Evolutionary conservation across 352 stramenopile genomes (phyloP).

Genomic region (Achlya hypogyna): DNA sequence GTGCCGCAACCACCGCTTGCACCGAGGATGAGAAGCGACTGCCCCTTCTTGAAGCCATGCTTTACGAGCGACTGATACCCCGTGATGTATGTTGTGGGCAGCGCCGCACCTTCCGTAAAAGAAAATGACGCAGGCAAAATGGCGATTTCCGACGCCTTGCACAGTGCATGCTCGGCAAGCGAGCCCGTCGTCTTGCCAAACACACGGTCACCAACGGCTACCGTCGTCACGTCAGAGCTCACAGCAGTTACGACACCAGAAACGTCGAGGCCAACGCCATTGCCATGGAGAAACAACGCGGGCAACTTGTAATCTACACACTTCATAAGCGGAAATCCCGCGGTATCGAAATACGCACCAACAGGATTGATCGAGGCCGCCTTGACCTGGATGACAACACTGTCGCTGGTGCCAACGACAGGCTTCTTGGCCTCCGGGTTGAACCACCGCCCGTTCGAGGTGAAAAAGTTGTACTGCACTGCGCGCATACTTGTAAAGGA

Average conservation of each 20-base stretch:
- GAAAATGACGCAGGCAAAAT: conserved; percentile 27
- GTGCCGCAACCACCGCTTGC: conserved; percentile 70
- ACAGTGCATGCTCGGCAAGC: conserved; percentile 28
- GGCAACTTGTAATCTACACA: conserved; percentile 17
- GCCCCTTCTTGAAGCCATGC: conserved; percentile 19
- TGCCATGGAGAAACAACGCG: conserved; percentile 9
- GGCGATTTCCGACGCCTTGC: conserved; percentile 21
- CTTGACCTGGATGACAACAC: background rate
- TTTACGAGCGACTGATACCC: conserved; percentile 26
- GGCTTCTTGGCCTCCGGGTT: conserved; percentile 9
- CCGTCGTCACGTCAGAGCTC: conserved; percentile 22
- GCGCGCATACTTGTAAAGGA: background rate
- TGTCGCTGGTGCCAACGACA: background rate
- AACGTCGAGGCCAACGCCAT: conserved; percentile 31
- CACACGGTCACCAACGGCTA: conserved; percentile 31
- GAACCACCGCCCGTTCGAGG: background rate
- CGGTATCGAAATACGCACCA: background rate
- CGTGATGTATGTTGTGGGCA: conserved; percentile 27
- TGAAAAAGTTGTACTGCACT: conserved; percentile 13
- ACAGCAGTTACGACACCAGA: conserved; percentile 31
- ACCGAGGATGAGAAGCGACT: conserved; percentile 43
- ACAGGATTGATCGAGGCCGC: background rate
- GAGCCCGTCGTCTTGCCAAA: conserved; percentile 30
- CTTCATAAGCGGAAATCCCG: background rate
- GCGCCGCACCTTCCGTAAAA: conserved; percentile 27